Evolutionary conservation across 768 basidiomycete genomes (phyloP).

Genomic region (Tylopilus felleus): DNA sequence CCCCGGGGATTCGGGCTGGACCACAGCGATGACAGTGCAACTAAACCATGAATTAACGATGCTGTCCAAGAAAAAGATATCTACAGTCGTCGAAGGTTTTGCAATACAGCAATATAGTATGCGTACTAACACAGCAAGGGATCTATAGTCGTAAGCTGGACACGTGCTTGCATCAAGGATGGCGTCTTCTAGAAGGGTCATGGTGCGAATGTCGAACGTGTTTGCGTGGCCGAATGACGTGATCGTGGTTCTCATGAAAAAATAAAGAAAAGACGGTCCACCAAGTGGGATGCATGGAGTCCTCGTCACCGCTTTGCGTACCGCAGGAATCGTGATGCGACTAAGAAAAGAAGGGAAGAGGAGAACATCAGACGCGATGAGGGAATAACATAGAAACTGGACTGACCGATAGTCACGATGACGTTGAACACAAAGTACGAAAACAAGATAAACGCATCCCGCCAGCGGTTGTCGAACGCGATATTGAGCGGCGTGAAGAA

Average conservation of each 20-base stretch:
- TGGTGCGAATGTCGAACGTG: not conserved
- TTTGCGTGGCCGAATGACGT: not conserved
- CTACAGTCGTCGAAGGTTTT: not conserved
- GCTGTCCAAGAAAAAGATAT: not conserved
- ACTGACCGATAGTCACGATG: constrained; percentile 50
- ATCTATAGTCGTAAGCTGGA: not conserved
- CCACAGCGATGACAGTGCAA: not conserved
- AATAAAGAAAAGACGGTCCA: not conserved
- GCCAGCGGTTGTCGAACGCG: constrained; percentile 56
- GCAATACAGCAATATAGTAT: not conserved
- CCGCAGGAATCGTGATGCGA: constrained; percentile 69
- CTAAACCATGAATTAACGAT: not conserved
- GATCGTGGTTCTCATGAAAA: not conserved
- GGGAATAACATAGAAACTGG: not conserved
- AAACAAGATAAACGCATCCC: constrained; percentile 66
- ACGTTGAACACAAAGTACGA: constrained; percentile 73
- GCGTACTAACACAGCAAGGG: not conserved
- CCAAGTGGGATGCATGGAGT: not conserved
- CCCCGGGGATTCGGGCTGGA: not conserved
- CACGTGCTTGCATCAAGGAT: not conserved
- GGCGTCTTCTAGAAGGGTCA: not conserved
- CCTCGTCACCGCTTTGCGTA: constrained; percentile 55
- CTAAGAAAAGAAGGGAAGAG: constrained; percentile 27
- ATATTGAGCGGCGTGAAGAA: constrained; percentile 72
- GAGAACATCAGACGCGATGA: not conserved